Percentiles rank a stretch among this genome's conserved stretches.
phyloP scores from a whole-genome alignment of 257 asterid genomes.

The Hygrophila difformis region DNA sequence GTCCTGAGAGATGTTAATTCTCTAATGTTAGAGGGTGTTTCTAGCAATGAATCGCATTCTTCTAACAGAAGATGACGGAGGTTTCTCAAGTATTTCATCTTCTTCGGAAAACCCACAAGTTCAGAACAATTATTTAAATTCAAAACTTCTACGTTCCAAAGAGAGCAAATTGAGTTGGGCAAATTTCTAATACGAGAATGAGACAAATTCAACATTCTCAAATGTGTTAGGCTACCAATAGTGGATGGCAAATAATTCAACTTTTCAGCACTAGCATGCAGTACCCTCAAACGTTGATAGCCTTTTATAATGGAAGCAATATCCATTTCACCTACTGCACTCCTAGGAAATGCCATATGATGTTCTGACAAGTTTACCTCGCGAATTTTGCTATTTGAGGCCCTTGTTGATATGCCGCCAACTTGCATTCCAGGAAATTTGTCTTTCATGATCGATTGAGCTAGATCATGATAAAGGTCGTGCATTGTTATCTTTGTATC shows the following conservation, averaged over 20 bases:
- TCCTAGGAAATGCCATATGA: constrained; percentile 12
- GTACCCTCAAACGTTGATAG: constrained; percentile 8
- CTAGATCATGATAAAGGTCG: constrained; percentile 36
- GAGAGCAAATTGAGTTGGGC: constrained; percentile 20
- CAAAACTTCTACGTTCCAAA: constrained; percentile 27
- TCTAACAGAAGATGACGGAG: constrained; percentile 23
- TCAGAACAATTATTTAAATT: constrained; percentile 1
- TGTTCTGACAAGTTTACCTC: neutral
- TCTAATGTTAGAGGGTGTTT: constrained; percentile 21
- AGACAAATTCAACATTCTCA: constrained; percentile 21
- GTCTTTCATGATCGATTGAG: constrained; percentile 20
- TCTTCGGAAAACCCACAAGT: constrained; percentile 22
- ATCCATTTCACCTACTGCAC: neutral
- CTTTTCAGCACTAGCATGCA: neutral
- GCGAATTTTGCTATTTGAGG: neutral
- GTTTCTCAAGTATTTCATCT: constrained; percentile 13
- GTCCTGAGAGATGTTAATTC: constrained; percentile 18
- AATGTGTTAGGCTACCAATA: constrained; percentile 19
- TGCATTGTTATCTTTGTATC: too few relatives aligned
- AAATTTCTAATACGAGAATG: neutral
- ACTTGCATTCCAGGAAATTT: constrained; percentile 9
- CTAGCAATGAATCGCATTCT: constrained; percentile 9
- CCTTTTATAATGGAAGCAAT: neutral
- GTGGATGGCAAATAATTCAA: constrained; percentile 7
- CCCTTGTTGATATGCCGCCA: neutral